A percentile compares a stretch with the other conserved stretches of the same genome.
These are phyloP conservation scores for Pichia thaimueangensis DNA, from an alignment of 805 yeast genomes.

Conservation along the genomic window DNA sequence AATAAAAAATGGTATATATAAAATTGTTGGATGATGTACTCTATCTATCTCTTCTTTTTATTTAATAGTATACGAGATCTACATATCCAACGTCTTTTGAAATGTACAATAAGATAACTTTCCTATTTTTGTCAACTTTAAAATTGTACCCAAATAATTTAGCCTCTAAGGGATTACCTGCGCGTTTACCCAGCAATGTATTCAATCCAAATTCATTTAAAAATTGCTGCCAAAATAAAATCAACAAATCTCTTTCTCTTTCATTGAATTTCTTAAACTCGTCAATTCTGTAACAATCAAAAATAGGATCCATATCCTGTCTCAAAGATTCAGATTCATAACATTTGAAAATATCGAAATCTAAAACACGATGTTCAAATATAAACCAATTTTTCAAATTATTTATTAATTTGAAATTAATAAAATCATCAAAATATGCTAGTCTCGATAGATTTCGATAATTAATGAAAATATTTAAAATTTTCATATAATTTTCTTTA, in stretches of 20 bases:
- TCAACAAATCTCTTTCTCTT: conserved; percentile 16
- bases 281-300: conserved; percentile 15
- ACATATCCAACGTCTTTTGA: conserved; percentile 18
- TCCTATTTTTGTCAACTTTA: conserved; percentile 12
- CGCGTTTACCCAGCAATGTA: conserved; percentile 3
- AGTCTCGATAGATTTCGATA: conserved; percentile 12
- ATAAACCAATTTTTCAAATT: conserved; percentile 24
- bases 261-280: conserved; percentile 19
- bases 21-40: too few species aligned
- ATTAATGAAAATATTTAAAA: conserved; percentile 9
- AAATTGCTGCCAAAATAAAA: conserved; percentile 22
- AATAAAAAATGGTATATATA: too few species aligned
- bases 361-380: conserved; percentile 14
- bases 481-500: conserved; percentile 8
- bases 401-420: conserved; percentile 17
- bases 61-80: conserved; percentile 19
- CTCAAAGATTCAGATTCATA: conserved; percentile 17
- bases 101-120: conserved; percentile 19
- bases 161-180: conserved; percentile 9
- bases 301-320: conserved; percentile 17
- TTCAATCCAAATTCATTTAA: conserved; percentile 14
- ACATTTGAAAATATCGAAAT: conserved; percentile 16
- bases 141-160: conserved; percentile 26
- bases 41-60: too few species aligned
- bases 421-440: conserved; percentile 21